Evolutionary conservation across 176 grass and related monocot species (phyloP), one percentile per base, ranked within the genome.

Genomic region (Aegilops sharonensis): DNA sequence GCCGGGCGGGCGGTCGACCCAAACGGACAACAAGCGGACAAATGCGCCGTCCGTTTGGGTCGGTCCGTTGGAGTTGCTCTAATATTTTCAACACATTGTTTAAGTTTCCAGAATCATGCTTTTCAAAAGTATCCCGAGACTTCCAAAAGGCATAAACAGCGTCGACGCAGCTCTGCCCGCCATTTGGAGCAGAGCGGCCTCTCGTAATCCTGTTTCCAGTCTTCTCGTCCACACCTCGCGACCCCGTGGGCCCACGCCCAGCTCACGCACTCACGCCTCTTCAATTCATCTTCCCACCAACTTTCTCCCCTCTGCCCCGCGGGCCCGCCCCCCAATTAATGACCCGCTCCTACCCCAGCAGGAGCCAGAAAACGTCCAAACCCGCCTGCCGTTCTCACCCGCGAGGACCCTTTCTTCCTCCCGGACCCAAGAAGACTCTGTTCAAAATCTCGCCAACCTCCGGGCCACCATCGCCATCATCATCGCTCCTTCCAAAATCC

Each of bases 141-240:
- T 21, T 59, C 56, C 56, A 59, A 59, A 59, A 59, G 56, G 56
- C 56, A 59, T 20, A 59, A 59, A 59, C 17, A 7, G 56, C 56
- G 56, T 59, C 56, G 56, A 59, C 7, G 17, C 18, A 59, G 56
- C 56, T 21, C 7, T 8, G 30, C 3, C 47, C 36, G 65, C 30
- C 50, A 82, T 68, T 34, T 57, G 66, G 68, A 71, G 80, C 80
- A 71, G 47, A 82, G 80, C 80, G 23, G 32, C 20, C 80, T 36
- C 12, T 4, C 3, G 23, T 75, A 7, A 54, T 63, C 20, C 3
- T 25, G 18, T 59, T 59, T 59, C 54, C 54, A 59, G 18, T 59
- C 54, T 21, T 59, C 56, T 48, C 42, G 17, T 7, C 25, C 34
- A 50, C 42, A 42, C 17, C 29, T 23, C 43, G 5, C 12, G 17